Percentiles rank a stretch among this genome's conserved stretches.
Evolutionary conservation across 1,139 yeast genomes (phyloP).

Genomic region (Candida labiduridarum): DNA sequence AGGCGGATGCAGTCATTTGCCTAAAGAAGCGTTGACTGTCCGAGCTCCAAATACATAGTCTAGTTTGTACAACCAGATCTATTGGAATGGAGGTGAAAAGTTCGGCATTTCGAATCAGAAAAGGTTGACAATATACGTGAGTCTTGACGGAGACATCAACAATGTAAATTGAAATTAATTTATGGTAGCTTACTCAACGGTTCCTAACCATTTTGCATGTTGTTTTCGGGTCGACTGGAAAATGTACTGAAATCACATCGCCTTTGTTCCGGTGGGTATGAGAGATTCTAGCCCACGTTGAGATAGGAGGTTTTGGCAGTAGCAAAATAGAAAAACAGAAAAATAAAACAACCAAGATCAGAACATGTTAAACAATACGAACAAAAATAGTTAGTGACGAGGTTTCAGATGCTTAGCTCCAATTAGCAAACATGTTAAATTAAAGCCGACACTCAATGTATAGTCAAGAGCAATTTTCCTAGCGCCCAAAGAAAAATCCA

Average conservation of each 20-base stretch:
- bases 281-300: not conserved
- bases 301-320: too few species aligned
- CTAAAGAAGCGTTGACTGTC: not conserved
- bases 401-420: too few species aligned
- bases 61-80: not conserved
- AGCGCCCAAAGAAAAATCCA: not conserved
- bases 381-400: too few species aligned
- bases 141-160: too few species aligned
- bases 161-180: too few species aligned
- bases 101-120: not conserved
- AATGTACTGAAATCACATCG: not conserved
- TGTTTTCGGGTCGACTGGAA: not conserved
- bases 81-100: not conserved
- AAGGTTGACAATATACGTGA: not conserved
- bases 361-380: too few species aligned
- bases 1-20: not conserved
- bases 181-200: not conserved
- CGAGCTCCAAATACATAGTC: not conserved
- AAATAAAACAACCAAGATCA: too few species aligned
- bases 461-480: not conserved
- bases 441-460: not conserved
- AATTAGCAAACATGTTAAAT: not conserved
- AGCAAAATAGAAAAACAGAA: too few species aligned
- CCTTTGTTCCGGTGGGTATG: not conserved
- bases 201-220: not conserved